A percentile compares a stretch with the other conserved stretches of the same genome.
Evolutionary conservation across 202 grass and related monocot species (phyloP).

Genomic region (Setaria viridis): DNA sequence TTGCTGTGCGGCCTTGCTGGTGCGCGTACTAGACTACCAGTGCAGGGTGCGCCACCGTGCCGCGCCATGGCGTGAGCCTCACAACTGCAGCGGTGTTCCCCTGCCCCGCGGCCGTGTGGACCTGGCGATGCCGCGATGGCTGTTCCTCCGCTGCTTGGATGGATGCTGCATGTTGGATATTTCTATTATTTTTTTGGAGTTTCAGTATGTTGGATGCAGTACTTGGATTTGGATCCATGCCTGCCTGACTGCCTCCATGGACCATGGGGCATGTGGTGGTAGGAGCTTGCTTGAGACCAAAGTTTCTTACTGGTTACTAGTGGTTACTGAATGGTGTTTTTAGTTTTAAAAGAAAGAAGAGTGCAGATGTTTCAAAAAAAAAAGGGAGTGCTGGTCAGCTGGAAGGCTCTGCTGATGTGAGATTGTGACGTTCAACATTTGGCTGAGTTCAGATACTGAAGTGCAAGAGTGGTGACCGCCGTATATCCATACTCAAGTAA

Average conservation of each 20-base stretch:
- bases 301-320: not conserved
- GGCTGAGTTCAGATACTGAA: no score
- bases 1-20: not conserved
- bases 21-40: not conserved
- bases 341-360: no score
- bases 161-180: conserved; percentile 1
- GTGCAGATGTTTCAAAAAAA: no score
- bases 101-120: not conserved
- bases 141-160: conserved; percentile 9
- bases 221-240: conserved; percentile 23
- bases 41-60: no score
- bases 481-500: no score
- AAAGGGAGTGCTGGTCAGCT: no score
- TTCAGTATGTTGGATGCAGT: conserved; percentile 18
- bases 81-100: conserved; percentile 23
- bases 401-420: no score
- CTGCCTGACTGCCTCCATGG: not conserved
- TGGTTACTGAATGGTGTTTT: no score
- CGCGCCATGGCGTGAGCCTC: conserved; percentile 41
- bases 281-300: conserved; percentile 36
- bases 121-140: conserved; percentile 30
- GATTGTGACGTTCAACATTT: no score
- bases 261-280: conserved; percentile 18
- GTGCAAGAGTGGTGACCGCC: no score
- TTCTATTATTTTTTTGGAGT: not conserved